Evolutionary conservation across 1,284 basidiomycete species (phyloP).

Genomic region (Prillingera fragicola): DNA sequence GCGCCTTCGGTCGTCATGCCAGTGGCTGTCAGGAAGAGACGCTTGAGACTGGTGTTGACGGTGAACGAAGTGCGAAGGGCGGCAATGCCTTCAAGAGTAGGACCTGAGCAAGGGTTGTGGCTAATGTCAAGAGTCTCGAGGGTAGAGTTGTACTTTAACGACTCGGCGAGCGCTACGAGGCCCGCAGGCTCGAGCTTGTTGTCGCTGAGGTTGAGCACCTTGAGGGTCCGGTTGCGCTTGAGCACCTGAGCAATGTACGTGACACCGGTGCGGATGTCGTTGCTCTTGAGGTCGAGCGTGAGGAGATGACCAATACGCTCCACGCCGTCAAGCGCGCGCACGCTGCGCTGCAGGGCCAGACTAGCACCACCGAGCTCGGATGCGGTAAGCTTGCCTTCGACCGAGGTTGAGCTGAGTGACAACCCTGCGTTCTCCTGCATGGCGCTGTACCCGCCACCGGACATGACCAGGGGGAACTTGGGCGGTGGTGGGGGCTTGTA

Average conservation of each 20-base stretch:
- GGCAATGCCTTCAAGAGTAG: conserved; percentile 77
- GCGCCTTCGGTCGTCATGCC: conserved; percentile 76
- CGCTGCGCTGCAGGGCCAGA: conserved; percentile 56
- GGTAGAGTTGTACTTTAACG: conserved; percentile 92
- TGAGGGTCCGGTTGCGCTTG: conserved; percentile 90
- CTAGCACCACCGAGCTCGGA: conserved; percentile 33
- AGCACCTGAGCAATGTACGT: conserved; percentile 89
- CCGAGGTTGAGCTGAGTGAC: conserved; percentile 14
- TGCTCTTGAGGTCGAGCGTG: conserved; percentile 85
- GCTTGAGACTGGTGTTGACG: conserved; percentile 83
- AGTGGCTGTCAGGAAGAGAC: conserved; percentile 84
- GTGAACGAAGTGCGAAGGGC: conserved; percentile 87
- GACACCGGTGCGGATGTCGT: conserved; percentile 83
- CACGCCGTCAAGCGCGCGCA: conserved; percentile 71
- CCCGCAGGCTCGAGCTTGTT: conserved; percentile 84
- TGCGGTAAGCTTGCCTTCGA: conserved; percentile 27
- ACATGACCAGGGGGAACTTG: conserved; percentile 35
- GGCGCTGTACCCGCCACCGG: conserved; percentile 27
- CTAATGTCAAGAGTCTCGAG: conserved; percentile 91
- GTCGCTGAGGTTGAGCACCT: conserved; percentile 87
- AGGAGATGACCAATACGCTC: conserved; percentile 77
- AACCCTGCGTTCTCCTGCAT: conserved; percentile 27
- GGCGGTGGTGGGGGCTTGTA: conserved; percentile 36
- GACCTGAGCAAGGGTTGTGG: conserved; percentile 87
- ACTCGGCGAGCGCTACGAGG: conserved; percentile 77